Conservation (phyloP, 2,329 filamentous ascomycete species). For the Fusarium sublunatum region DNA sequence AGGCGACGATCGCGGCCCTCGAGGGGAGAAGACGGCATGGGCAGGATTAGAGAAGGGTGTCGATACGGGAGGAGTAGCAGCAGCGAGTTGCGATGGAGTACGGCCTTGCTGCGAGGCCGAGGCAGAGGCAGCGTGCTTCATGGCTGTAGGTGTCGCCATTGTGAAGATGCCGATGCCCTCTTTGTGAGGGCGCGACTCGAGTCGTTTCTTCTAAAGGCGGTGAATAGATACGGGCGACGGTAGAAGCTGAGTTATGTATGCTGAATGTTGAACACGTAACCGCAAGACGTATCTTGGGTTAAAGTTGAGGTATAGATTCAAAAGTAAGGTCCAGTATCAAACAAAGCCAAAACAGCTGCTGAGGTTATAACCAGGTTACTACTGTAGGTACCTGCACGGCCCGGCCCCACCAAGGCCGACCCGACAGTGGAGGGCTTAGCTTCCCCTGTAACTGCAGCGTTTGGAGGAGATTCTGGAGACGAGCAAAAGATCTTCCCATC, state of each 20-base stretch:
- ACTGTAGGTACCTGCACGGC: slow-evolving; percentile 16
- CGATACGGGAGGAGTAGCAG: slow-evolving; percentile 72
- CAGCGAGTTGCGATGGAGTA: slow-evolving; percentile 64
- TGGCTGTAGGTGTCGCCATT: slow-evolving; percentile 64
- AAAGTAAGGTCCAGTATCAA: no score
- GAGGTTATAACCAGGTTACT: background rate
- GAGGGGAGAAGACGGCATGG: slow-evolving; percentile 69
- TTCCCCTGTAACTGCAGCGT: background rate
- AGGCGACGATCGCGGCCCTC: slow-evolving; percentile 68
- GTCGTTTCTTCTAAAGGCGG: background rate
- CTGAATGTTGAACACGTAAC: background rate
- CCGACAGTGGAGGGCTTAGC: slow-evolving; percentile 26
- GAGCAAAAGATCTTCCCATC: no score
- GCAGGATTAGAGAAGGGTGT: slow-evolving; percentile 72
- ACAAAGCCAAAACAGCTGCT: slow-evolving; percentile 9
- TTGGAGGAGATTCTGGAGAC: no score
- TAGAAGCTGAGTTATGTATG: background rate
- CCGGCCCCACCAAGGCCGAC: slow-evolving; percentile 38
- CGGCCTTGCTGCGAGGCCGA: slow-evolving; percentile 54
- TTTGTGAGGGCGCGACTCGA: slow-evolving; percentile 19
- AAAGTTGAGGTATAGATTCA: slow-evolving; percentile 2
- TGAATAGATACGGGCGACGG: background rate
- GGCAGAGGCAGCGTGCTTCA: slow-evolving; percentile 55
- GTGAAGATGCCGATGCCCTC: slow-evolving; percentile 30
- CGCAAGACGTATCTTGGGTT: no score